Evolutionary conservation across 1,284 basidiomycete species (phyloP).

Genomic region (Leccinum cinnamomeum): DNA sequence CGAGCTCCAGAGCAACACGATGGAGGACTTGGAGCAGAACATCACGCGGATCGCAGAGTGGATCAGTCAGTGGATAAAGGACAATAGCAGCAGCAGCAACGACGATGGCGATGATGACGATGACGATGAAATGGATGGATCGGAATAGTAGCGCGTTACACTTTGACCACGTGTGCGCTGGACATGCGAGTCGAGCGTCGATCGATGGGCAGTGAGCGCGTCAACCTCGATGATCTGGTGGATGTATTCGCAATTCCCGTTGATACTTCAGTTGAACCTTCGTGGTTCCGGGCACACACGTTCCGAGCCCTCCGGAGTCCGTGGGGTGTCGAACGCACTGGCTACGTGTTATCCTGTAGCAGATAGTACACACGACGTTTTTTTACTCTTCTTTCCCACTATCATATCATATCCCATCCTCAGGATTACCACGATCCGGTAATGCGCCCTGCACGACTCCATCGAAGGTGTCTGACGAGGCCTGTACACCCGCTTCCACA

Average conservation of each 20-base stretch:
- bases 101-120: not conserved
- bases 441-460: not conserved
- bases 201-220: not conserved
- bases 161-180: not conserved
- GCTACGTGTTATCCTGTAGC: not conserved
- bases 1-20: conserved; percentile 78
- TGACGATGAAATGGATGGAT: not conserved
- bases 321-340: not conserved
- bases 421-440: not conserved
- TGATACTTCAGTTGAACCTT: no score
- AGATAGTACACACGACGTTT: not conserved
- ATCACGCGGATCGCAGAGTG: conserved; percentile 83
- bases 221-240: not conserved
- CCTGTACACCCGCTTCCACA: conserved; percentile 18
- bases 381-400: not conserved
- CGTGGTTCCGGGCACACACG: not conserved
- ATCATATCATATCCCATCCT: not conserved
- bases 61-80: conserved; percentile 77
- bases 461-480: not conserved
- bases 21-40: conserved; percentile 85
- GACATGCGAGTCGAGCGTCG: not conserved
- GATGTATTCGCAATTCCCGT: not conserved
- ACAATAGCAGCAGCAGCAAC: conserved; percentile 36
- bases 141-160: not conserved
- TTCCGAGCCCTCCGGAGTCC: not conserved